Conservation (phyloP, 768 basidiomycete species). For the Pilatotrama ljubarskyi region DNA sequence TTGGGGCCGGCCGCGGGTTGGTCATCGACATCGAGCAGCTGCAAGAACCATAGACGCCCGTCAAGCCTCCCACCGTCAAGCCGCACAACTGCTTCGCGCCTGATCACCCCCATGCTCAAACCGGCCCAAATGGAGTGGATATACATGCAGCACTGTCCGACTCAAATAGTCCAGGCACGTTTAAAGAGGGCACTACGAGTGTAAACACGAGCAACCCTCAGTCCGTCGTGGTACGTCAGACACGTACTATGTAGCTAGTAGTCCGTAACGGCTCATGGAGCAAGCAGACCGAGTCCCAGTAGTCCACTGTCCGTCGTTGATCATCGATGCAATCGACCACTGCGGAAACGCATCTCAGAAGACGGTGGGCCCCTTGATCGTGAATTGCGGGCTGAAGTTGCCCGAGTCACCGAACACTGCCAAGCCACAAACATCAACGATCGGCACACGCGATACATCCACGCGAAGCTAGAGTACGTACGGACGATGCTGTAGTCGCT, state of each 20-base stretch:
- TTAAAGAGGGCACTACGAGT: not conserved
- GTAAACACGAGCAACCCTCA: not conserved
- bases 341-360: not conserved
- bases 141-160: not conserved
- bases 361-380: constrained; percentile 22
- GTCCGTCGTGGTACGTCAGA: not conserved
- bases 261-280: too few species aligned
- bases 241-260: too few species aligned
- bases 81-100: too few species aligned
- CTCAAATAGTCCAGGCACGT: not conserved
- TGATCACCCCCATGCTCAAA: too few species aligned
- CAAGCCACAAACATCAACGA: not conserved
- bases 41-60: too few species aligned
- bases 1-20: too few species aligned
- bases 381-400: constrained; percentile 41
- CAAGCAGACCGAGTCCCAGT: not conserved
- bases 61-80: not conserved
- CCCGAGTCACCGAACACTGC: constrained; percentile 51
- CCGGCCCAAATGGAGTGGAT: not conserved
- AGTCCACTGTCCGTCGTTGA: not conserved
- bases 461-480: constrained; percentile 28
- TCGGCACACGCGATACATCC: not conserved
- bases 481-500: constrained; percentile 38
- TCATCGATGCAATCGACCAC: not conserved
- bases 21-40: too few species aligned